Base-by-base conservation (phyloP, 2,329 filamentous ascomycete genomes). In the Pseudogymnoascus sp. region DNA sequence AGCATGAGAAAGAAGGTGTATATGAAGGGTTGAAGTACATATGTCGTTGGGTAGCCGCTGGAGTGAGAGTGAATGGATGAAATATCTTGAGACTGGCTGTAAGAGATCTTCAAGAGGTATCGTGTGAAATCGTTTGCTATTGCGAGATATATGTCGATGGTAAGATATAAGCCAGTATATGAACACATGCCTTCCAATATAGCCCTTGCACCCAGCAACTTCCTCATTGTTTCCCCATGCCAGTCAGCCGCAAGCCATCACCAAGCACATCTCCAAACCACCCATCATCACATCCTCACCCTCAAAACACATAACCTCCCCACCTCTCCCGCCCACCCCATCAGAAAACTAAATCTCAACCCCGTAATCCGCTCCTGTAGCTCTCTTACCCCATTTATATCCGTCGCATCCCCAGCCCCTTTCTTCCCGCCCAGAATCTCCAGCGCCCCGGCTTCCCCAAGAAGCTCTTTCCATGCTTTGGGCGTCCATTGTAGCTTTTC, bases 401-500 rank as follows among this genome's bases (percentile, higher is more conserved):
- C 72, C 62, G 77, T 70, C 4, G 8, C 1, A 8, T 54, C 26
- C 1, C 5, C 47, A 18, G n/a, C 26, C 23, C n/a, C 47, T 31
- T 31, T 54, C 1, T 54, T 14, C 3, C 8, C 40, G 21, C 3
- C 69, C 73, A 11, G 84, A 67, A 57, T 80, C 76, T 14, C 75
- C 70, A 2, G 77, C 71, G 0, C 73, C 74, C 34, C 79, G 71
- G 3, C 3, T 31, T 54, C 47, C 1, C 80, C 80, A 5, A 83
- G 73, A 1, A 83, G 69, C 23, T 81, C 73, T 36, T 68, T 69
- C 84, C 83, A 87, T 0, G 84, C 84, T 1, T 73, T 64, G 14
- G 79, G 73, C 4, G 77, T 80, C 74, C 85, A 80, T 16, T 85
- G 72, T 2, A 86, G 73, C 71, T 84, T 85, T 0, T 79, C 80